phyloP scores from a whole-genome alignment of 768 basidiomycete species.

The Leccinum uliginosum region DNA sequence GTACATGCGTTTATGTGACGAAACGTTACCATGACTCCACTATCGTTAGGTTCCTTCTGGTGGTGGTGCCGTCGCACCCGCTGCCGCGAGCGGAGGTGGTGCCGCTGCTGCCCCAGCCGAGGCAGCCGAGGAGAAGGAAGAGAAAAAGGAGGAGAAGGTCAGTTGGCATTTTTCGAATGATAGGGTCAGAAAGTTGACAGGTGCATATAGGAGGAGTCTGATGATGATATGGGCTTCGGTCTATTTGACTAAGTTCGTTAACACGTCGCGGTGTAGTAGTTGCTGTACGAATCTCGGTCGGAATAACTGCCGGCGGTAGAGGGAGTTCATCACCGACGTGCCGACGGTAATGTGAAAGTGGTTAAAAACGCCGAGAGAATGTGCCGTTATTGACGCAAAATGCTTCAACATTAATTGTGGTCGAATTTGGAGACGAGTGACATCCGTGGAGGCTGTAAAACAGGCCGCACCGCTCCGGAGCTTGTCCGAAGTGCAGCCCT shows the following conservation, averaged over 20 bases:
- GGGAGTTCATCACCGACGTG: conserved; percentile 1
- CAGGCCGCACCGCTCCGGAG: not conserved
- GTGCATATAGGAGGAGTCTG: conserved; percentile 72
- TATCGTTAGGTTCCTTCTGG: conserved; percentile 80
- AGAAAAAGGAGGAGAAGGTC: conserved; percentile 89
- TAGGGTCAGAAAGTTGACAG: conserved; percentile 1
- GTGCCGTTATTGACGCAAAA: conserved; percentile 6
- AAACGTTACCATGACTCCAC: conserved; percentile 3
- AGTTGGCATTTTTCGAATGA: conserved; percentile 18
- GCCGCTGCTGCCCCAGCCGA: conserved; percentile 50
- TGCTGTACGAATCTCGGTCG: not conserved
- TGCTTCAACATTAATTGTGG: not conserved
- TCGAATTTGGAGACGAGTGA: not conserved
- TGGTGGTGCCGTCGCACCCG: conserved; percentile 61
- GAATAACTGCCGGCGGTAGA: conserved; percentile 17
- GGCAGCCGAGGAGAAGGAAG: conserved; percentile 72
- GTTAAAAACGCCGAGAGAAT: conserved; percentile 19
- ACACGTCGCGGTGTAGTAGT: too few relatives aligned
- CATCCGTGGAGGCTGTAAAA: not conserved
- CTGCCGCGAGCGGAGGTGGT: conserved; percentile 45
- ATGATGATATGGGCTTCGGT: conserved; percentile 99
- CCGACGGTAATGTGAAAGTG: conserved; percentile 24
- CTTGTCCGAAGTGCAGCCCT: not conserved
- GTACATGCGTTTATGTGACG: conserved; percentile 24
- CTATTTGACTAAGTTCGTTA: conserved; percentile 77